These are phyloP conservation scores for Mallotus nudiflorus DNA, from an alignment of 345 rosid genomes.

Conservation along the genomic window DNA sequence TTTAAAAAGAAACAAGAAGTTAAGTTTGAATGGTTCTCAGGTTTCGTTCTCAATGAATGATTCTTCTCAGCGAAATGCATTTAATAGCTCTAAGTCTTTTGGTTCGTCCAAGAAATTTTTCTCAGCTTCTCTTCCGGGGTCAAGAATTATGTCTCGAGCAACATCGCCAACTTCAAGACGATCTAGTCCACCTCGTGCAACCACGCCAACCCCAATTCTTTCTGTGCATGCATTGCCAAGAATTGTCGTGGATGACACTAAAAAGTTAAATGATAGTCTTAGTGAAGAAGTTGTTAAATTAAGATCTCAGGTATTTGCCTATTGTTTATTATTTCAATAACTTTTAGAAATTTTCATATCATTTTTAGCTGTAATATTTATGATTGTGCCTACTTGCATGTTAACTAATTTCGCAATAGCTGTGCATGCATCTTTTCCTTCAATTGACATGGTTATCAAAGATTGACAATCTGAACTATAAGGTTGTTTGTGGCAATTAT, in stretches of 20 bases:
- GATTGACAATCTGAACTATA: no score
- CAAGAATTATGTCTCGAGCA: slow-evolving; percentile 16
- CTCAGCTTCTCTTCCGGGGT: slow-evolving; percentile 16
- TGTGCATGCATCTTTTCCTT: not conserved
- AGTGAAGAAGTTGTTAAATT: slow-evolving; percentile 51
- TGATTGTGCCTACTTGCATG: not conserved
- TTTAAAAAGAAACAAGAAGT: slow-evolving; percentile 23
- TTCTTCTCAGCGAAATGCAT: slow-evolving; percentile 15
- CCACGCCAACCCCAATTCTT: slow-evolving; percentile 40
- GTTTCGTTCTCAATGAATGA: slow-evolving; percentile 19
- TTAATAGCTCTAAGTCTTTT: slow-evolving; percentile 35
- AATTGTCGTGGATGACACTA: slow-evolving; percentile 41
- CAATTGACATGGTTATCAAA: not conserved
- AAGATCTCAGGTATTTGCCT: slow-evolving; percentile 53
- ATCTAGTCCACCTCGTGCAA: slow-evolving; percentile 50
- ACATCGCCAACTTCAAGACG: slow-evolving; percentile 17
- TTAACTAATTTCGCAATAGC: not conserved
- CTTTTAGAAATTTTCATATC: not conserved
- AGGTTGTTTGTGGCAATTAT: no score
- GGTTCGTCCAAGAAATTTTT: slow-evolving; percentile 13
- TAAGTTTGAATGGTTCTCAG: slow-evolving; percentile 14
- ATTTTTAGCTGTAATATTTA: not conserved
- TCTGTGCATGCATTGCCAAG: slow-evolving; percentile 40
- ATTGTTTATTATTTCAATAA: not conserved
- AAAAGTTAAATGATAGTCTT: slow-evolving; percentile 40